Percentiles rank a stretch among this genome's conserved stretches.
Evolutionary conservation across 768 basidiomycete genomes (phyloP).

Genomic region (Cyclocybe aegerita): DNA sequence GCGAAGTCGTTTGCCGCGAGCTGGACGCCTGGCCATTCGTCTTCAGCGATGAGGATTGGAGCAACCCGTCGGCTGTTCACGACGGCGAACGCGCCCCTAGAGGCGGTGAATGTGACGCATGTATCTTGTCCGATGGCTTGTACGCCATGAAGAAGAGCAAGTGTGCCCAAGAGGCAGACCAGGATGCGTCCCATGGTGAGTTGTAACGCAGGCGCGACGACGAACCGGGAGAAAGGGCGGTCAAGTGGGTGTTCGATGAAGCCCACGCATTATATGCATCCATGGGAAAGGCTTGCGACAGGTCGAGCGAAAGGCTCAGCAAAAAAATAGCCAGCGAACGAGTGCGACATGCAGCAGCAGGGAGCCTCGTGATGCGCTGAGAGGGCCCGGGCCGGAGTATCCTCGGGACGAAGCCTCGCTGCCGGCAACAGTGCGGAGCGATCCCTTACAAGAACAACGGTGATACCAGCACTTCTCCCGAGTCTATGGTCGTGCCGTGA

Average conservation of each 20-base stretch:
- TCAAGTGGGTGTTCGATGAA: neutral
- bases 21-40: constrained; percentile 66
- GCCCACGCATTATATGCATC: constrained; percentile 4
- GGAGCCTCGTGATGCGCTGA: constrained; percentile 13
- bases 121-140: constrained; percentile 47
- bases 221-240: neutral
- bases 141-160: constrained; percentile 17
- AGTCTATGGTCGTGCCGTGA: no score
- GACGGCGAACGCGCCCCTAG: constrained; percentile 38
- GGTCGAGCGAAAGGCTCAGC: neutral
- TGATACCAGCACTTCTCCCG: neutral
- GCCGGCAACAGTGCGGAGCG: neutral
- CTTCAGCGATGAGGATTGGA: constrained; percentile 48
- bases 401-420: constrained; percentile 14
- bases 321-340: constrained; percentile 2
- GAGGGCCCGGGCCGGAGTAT: constrained; percentile 16
- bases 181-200: constrained; percentile 14
- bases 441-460: neutral
- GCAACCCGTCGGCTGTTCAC: constrained; percentile 45
- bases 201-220: neutral
- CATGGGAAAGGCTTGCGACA: constrained; percentile 1
- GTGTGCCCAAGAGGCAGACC: constrained; percentile 13
- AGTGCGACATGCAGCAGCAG: constrained; percentile 7
- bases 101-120: constrained; percentile 45
- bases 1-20: constrained; percentile 61